Percentiles rank a stretch among this genome's conserved stretches.
Evolutionary conservation across 306 rosid genomes (phyloP).

Genomic region (Casuarina cunninghamiana): DNA sequence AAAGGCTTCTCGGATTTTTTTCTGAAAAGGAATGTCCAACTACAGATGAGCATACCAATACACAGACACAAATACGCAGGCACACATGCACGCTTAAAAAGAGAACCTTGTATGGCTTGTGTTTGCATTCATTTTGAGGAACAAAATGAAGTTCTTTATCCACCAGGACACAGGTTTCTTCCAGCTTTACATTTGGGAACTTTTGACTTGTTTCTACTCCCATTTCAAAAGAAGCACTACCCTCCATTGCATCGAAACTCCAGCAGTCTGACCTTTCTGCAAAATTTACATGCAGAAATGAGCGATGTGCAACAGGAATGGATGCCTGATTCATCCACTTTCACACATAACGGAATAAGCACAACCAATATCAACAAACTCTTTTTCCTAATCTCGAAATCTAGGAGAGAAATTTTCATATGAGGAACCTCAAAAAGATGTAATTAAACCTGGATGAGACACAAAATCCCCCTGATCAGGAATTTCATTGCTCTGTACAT

Average conservation of each 20-base stretch:
- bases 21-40: conserved; percentile 33
- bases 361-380: conserved; percentile 14
- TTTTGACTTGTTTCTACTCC: conserved; percentile 34
- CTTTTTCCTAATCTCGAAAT: conserved; percentile 1
- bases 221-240: conserved; percentile 25
- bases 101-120: conserved; percentile 57
- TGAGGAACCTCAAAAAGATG: conserved; percentile 6
- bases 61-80: background rate
- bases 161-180: conserved; percentile 75
- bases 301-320: conserved; percentile 15
- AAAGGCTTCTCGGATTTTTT: conserved; percentile 56
- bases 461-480: conserved; percentile 27
- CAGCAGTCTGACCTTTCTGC: conserved; percentile 40
- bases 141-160: conserved; percentile 46
- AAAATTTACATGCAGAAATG: conserved; percentile 13
- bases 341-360: conserved; percentile 14
- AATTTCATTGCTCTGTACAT: conserved; percentile 20
- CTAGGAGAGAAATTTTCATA: conserved; percentile 7
- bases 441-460: conserved; percentile 39
- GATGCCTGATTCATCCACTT: conserved; percentile 2
- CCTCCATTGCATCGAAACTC: conserved; percentile 29
- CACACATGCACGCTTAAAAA: background rate
- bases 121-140: conserved; percentile 28
- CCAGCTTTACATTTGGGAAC: conserved; percentile 40
- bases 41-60: conserved; percentile 5